Conservation (phyloP, 140 eudicot species). For the Stevia rebaudiana region DNA sequence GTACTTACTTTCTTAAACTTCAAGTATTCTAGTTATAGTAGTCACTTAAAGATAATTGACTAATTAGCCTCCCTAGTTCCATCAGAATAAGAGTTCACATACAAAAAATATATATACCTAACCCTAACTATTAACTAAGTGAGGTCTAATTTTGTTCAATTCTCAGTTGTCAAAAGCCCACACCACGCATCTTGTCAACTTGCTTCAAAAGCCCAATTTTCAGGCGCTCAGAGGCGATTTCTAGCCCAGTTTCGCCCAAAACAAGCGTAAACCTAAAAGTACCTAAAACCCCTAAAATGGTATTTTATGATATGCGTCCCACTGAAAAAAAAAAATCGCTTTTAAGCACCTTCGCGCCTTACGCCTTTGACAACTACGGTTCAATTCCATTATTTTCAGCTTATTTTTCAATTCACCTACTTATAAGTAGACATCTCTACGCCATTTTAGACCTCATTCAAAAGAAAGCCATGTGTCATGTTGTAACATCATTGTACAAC, state of each 20-base stretch:
- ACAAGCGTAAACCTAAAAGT: too few relatives aligned
- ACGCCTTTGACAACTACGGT: too few relatives aligned
- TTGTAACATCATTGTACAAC: neutral
- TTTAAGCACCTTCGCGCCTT: too few relatives aligned
- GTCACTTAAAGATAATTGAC: neutral
- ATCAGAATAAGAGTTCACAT: neutral
- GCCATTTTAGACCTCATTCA: neutral
- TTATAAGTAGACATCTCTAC: neutral
- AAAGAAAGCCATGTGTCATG: neutral
- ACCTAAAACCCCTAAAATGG: too few relatives aligned
- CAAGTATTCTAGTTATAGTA: neutral
- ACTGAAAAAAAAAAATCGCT: too few relatives aligned
- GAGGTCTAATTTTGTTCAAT: neutral
- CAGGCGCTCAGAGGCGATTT: too few relatives aligned
- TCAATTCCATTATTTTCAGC: neutral
- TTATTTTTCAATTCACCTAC: neutral
- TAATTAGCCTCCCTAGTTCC: neutral
- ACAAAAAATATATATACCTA: neutral
- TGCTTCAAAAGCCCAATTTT: too few relatives aligned
- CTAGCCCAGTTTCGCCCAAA: too few relatives aligned
- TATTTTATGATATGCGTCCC: too few relatives aligned
- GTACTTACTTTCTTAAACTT: neutral
- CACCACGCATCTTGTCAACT: too few relatives aligned
- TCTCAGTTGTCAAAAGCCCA: too few relatives aligned
- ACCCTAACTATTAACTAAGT: neutral